Evolutionary conservation across 2,329 filamentous ascomycete species (phyloP).

Genomic region (Aspergillus cejpii): DNA sequence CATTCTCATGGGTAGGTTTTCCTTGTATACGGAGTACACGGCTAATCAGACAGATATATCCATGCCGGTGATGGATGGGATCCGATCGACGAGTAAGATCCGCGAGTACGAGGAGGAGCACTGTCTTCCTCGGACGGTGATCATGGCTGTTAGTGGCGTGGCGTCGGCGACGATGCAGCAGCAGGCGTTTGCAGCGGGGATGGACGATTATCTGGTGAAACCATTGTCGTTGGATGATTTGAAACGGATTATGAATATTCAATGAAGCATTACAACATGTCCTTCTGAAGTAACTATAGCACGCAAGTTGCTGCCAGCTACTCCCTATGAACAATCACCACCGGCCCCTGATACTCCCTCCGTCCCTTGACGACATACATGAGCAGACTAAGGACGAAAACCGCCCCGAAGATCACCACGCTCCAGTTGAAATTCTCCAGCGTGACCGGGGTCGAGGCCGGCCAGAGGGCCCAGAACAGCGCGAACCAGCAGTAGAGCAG

Average conservation of each 20-base stretch:
- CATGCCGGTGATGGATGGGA: conserved; percentile 43
- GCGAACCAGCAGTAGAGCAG: conserved; percentile 41
- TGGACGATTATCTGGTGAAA: conserved; percentile 30
- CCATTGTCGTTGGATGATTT: conserved; percentile 28
- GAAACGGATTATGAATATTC: conserved; percentile 26
- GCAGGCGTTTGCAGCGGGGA: conserved; percentile 25
- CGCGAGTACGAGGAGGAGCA: conserved; percentile 30
- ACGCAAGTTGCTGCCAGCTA: no score
- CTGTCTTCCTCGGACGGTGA: conserved; percentile 16
- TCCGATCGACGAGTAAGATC: conserved; percentile 39
- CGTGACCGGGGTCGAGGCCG: conserved; percentile 34
- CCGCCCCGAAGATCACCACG: conserved; percentile 39
- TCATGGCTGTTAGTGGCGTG: conserved; percentile 31
- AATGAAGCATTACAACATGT: no score
- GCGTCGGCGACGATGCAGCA: conserved; percentile 29
- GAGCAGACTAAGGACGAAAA: conserved; percentile 35
- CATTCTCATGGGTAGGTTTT: conserved; percentile 29
- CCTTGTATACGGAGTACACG: not conserved
- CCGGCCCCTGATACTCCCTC: conserved; percentile 28
- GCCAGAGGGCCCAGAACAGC: conserved; percentile 47
- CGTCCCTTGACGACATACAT: conserved; percentile 36
- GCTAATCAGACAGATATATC: conserved; percentile 33
- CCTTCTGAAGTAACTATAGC: no score
- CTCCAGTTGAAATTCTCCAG: conserved; percentile 47
- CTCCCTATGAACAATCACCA: conserved; percentile 18